phyloP scores from a whole-genome alignment of 2,329 filamentous ascomycete species.

The Grosmannia huntii region DNA sequence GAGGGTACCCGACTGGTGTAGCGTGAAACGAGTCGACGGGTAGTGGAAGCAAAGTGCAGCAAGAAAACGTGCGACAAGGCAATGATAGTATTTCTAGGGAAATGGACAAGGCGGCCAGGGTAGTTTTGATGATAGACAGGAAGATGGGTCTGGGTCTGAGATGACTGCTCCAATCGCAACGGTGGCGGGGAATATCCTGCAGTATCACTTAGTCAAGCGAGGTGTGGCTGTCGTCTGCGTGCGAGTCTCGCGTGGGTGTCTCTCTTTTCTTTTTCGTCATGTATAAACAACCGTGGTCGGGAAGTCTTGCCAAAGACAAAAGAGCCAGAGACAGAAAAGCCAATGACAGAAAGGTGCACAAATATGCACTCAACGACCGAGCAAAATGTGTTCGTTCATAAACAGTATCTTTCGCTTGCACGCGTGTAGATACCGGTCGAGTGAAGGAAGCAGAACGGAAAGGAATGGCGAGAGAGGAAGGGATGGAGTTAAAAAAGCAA shows the following conservation, averaged over 20 bases:
- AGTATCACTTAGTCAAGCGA: slow-evolving; percentile 7
- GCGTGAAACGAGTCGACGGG: background rate
- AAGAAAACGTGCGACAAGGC: background rate
- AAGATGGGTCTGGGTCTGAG: background rate
- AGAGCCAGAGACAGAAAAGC: background rate
- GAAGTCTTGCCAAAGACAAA: background rate
- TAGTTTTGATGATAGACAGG: background rate
- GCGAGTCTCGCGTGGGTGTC: background rate
- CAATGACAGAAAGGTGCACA: background rate
- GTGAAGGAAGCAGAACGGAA: background rate
- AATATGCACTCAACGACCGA: background rate
- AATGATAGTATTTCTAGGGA: background rate
- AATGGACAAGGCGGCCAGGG: background rate
- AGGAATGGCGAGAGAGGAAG: background rate
- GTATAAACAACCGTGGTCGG: background rate
- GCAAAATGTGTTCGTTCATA: background rate
- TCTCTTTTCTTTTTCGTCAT: background rate
- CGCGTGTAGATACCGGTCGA: background rate
- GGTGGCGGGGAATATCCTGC: background rate
- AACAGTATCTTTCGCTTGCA: background rate
- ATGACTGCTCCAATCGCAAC: background rate
- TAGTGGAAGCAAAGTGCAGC: too few species aligned
- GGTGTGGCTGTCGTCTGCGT: background rate
- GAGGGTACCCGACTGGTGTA: background rate
- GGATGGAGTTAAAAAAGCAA: background rate